Base-by-base conservation (phyloP, 2,329 filamentous ascomycete genomes). In the Helminthosporium solani region DNA sequence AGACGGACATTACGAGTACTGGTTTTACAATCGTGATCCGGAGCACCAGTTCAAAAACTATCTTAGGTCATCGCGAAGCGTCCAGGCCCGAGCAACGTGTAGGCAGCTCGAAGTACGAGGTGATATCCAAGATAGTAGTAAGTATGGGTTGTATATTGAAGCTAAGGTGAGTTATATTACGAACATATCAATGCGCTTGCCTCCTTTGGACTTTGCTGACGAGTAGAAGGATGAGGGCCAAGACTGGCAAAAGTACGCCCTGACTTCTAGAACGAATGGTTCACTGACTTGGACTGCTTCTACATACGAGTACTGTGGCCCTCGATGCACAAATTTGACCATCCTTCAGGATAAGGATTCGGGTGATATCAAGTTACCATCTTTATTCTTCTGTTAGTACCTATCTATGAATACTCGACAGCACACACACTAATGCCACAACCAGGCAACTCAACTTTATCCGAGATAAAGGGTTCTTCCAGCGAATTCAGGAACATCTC, bases 251-350 rank as follows among this genome's bases (percentile, higher is more conserved):
- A 35, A 40, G 2, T 58, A 56, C 35, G n/a, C 27, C 2, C 16
- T 66, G 9, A 56, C 59, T 0, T 34, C 56, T 18, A 35, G 41
- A 2, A 56, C 52, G 3, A 25, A 12, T 1, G 66, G 63, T 8
- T 53, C 52, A 1, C 40, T 67, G 2, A 58, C 56, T 3, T 69
- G 60, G 60, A 57, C 60, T 5, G 66, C 54, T 11, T 50, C 54
- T 0, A 50, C 49, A 0, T 18, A 36, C 0, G 53, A 40, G 7
- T 33, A 28, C 33, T 67, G 66, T 15, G 67, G 67, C 0, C 33
- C 63, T 1, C 58, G 66, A 12, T 70, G 67, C 40, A 68, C 67
- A 23, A 66, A 66, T 38, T 58, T 68, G 7, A 68, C 67, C 0
- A 55, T 70, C 3, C 49, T 60, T 30, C 67, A 67, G 36, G 35